Percentiles rank a stretch among this genome's conserved stretches.
Evolutionary conservation across 345 rosid genomes (phyloP).

Genomic region (Gossypium mustelinum): DNA sequence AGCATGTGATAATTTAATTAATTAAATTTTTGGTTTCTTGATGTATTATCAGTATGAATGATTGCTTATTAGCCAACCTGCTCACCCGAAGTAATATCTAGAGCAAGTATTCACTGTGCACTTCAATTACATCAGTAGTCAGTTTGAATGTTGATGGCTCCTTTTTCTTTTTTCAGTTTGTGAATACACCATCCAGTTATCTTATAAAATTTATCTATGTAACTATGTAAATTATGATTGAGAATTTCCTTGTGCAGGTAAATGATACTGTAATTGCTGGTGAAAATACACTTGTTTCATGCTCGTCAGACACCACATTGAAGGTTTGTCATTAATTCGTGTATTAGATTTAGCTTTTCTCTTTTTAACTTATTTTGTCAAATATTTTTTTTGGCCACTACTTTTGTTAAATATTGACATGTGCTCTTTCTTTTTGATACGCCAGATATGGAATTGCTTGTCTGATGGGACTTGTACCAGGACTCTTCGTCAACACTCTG

Average conservation of each 20-base stretch:
- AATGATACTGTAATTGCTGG: constrained; percentile 81
- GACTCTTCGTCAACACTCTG: constrained; percentile 93
- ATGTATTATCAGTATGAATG: not conserved
- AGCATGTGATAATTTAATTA: not conserved
- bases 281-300: constrained; percentile 83
- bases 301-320: constrained; percentile 92
- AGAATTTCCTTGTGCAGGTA: constrained; percentile 48
- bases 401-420: constrained; percentile 13
- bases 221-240: not conserved
- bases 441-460: constrained; percentile 76
- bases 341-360: constrained; percentile 1
- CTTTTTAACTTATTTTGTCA: constrained; percentile 6
- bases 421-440: constrained; percentile 10
- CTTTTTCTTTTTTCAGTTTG: not conserved
- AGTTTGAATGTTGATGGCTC: constrained; percentile 13
- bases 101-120: not conserved
- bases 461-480: constrained; percentile 75
- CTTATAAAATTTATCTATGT: not conserved
- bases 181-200: not conserved
- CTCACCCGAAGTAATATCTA: not conserved
- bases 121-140: not conserved
- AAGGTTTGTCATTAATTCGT: constrained; percentile 52
- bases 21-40: constrained; percentile 6
- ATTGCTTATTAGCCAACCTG: not conserved
- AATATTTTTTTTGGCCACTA: not conserved